Conservation (phyloP, 805 yeast species). For the Starmerella stellata region DNA sequence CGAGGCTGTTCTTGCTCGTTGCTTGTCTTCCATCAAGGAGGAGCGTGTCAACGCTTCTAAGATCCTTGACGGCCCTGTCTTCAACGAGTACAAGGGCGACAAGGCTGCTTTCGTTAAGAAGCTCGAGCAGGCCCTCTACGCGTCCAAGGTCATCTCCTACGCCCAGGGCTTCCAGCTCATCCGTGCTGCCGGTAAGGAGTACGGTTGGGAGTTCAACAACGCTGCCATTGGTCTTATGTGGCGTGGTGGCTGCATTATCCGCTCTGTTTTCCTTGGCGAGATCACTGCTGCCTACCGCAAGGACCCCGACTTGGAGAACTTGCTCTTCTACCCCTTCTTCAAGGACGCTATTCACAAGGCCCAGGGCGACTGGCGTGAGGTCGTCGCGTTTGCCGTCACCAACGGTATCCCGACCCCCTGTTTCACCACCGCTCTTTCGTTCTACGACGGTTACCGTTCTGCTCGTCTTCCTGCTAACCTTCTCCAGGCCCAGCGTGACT, state of each 20-base stretch:
- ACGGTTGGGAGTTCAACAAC: constrained; percentile 92
- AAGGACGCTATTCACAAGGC: constrained; percentile 79
- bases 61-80: constrained; percentile 59
- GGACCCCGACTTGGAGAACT: constrained; percentile 83
- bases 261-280: constrained; percentile 95
- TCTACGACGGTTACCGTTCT: constrained; percentile 98
- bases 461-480: constrained; percentile 91
- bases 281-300: constrained; percentile 92
- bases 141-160: constrained; percentile 94
- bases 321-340: constrained; percentile 91
- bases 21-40: constrained; percentile 76
- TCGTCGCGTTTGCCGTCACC: constrained; percentile 57
- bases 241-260: constrained; percentile 99
- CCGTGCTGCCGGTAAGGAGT: constrained; percentile 94
- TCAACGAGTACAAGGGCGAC: constrained; percentile 38
- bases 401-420: constrained; percentile 97
- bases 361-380: constrained; percentile 87
- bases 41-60: constrained; percentile 81
- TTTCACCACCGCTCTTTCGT: constrained; percentile 85
- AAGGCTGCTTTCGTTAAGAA: constrained; percentile 73
- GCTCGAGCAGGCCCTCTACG: constrained; percentile 94
- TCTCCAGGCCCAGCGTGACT: constrained; percentile 98
- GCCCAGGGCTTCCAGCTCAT: constrained; percentile 99
- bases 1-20: constrained; percentile 95
- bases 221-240: constrained; percentile 98